These are phyloP conservation scores for Kwoniella dendrophila DNA, from an alignment of 768 basidiomycete genomes.

Conservation along the genomic window DNA sequence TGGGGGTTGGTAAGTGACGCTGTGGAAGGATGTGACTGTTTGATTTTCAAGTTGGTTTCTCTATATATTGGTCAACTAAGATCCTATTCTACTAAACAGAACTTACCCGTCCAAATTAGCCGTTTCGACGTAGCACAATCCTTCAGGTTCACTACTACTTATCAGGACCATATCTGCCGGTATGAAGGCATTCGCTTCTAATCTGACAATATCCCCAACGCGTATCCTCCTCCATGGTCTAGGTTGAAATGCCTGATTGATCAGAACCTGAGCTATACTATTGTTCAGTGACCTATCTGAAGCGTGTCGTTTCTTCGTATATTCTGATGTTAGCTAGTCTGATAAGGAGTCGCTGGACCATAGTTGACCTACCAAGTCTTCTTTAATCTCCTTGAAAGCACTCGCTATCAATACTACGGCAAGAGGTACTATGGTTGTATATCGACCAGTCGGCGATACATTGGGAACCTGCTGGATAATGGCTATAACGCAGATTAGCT, in stretches of 20 bases:
- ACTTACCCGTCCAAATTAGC: constrained; percentile 91
- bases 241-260: constrained; percentile 63
- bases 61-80: constrained; percentile 57
- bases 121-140: constrained; percentile 96
- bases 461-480: constrained; percentile 96
- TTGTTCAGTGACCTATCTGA: constrained; percentile 91
- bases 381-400: constrained; percentile 92
- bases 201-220: constrained; percentile 88
- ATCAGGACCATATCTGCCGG: constrained; percentile 89
- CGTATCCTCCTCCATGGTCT: constrained; percentile 85
- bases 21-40: constrained; percentile 86
- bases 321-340: background rate
- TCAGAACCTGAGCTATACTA: constrained; percentile 73
- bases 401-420: constrained; percentile 85
- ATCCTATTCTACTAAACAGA: background rate
- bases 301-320: constrained; percentile 87
- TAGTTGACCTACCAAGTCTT: constrained; percentile 73
- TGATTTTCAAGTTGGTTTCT: constrained; percentile 98
- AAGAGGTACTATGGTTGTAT: constrained; percentile 92
- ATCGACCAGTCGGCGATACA: constrained; percentile 92
- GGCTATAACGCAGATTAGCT: constrained; percentile 58
- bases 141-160: constrained; percentile 91
- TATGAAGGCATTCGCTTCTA: constrained; percentile 91
- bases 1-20: constrained; percentile 74
- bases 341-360: background rate